Evolutionary conservation across 1,284 basidiomycete genomes (phyloP).

Genomic region (Taiwanofungus camphoratus): DNA sequence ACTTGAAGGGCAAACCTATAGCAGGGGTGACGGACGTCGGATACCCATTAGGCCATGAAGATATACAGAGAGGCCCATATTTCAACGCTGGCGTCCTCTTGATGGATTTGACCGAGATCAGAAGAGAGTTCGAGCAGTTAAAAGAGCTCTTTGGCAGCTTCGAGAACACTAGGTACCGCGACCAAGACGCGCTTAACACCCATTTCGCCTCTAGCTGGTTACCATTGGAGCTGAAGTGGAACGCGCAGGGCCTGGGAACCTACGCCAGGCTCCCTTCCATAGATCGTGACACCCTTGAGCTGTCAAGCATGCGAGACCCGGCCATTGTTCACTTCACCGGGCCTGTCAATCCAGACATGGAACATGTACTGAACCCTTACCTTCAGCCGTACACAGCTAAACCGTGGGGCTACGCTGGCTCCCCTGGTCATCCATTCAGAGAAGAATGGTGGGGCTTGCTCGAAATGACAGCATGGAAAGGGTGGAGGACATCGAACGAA

Average conservation of each 20-base stretch:
- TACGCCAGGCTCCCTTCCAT: constrained; percentile 35
- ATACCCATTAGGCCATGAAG: constrained; percentile 40
- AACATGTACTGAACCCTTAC: constrained; percentile 42
- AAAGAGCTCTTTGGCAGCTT: constrained; percentile 22
- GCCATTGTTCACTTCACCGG: constrained; percentile 55
- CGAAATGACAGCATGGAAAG: constrained; percentile 40
- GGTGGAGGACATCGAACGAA: constrained; percentile 26
- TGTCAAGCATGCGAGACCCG: constrained; percentile 35
- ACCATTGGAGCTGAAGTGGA: constrained; percentile 40
- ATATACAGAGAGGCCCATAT: constrained; percentile 30
- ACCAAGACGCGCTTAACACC: constrained; percentile 50
- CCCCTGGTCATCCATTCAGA: constrained; percentile 45
- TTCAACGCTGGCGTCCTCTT: constrained; percentile 56
- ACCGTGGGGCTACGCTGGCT: constrained; percentile 52
- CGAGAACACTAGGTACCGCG: constrained; percentile 30
- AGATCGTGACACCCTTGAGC: constrained; percentile 30
- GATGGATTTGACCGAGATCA: constrained; percentile 39
- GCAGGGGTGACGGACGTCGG: constrained; percentile 48
- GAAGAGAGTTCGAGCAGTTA: constrained; percentile 26
- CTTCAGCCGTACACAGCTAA: constrained; percentile 49
- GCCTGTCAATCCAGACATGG: constrained; percentile 41
- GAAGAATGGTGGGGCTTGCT: constrained; percentile 43
- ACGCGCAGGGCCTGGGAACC: constrained; percentile 52
- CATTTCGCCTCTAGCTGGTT: constrained; percentile 39
- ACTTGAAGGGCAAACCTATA: constrained; percentile 35